Conservation (phyloP, 306 rosid genomes). For the Echinosophora koreensis region DNA sequence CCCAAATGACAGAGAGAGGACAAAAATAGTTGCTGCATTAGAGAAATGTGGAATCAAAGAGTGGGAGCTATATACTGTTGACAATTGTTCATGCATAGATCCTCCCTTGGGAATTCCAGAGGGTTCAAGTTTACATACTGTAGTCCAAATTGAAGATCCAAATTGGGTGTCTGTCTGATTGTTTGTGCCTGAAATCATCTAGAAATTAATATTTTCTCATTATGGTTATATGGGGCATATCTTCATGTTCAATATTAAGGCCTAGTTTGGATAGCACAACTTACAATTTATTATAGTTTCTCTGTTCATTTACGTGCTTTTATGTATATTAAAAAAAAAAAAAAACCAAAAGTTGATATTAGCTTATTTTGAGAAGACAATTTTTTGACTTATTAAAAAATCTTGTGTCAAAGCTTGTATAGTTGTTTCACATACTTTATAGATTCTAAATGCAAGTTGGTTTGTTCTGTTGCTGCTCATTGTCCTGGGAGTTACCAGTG, state of each 20-base stretch:
- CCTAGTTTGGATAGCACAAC: no score
- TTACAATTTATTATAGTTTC: no score
- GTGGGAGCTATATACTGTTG: slow-evolving; percentile 73
- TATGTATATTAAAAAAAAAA: no score
- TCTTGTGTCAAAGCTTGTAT: background rate
- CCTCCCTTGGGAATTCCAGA: slow-evolving; percentile 85
- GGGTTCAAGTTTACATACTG: slow-evolving; percentile 64
- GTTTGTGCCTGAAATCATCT: background rate
- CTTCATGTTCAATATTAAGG: background rate
- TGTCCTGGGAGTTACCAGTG: background rate
- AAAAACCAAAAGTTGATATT: no score
- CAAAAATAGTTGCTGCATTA: slow-evolving; percentile 58
- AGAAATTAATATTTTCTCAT: background rate
- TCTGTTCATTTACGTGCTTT: no score
- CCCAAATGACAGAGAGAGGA: slow-evolving; percentile 59
- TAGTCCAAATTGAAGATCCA: slow-evolving; percentile 52
- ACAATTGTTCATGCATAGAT: slow-evolving; percentile 68
- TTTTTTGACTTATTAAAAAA: no score
- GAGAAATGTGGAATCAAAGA: slow-evolving; percentile 78
- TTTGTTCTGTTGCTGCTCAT: background rate
- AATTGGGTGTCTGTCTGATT: slow-evolving; percentile 38
- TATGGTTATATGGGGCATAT: background rate
- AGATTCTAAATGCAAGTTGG: background rate
- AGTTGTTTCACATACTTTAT: background rate
- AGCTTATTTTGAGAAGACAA: no score